Evolutionary conservation across 306 rosid genomes (phyloP), one percentile per base, ranked within the genome.

Genomic region (Cucurbita moschata): DNA sequence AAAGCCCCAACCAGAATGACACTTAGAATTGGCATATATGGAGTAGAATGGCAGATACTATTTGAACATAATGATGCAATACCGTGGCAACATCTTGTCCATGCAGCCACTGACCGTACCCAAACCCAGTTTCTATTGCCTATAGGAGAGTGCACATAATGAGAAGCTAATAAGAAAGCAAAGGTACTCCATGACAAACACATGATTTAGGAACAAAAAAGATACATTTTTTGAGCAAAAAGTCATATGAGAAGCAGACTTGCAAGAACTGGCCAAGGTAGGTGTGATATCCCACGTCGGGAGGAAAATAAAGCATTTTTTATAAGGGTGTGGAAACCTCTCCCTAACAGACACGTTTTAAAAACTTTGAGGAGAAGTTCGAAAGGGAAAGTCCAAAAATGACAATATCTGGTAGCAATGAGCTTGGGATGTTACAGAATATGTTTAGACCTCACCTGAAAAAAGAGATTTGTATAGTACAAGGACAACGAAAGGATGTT

Each of bases 61-160:
- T 51, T 23, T 30, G 44, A 62, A 75, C 23, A 42, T 19, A 59
- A 19, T 3, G 14, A 66, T 58, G 60, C 46, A 71, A 56, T 89
- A 89, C 99, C 96, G 5, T 91, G 85, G 96, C 99, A 71, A 92
- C 96, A n/a, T n/a, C n/a, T n/a, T n/a, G n/a, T n/a, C n/a, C n/a
- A n/a, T n/a, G n/a, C n/a, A 40, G 97, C 97, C 99, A 97, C n/a
- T n/a, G n/a, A n/a, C n/a, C n/a, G 73, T 95, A 86, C 84, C 99
- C 97, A 35, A 84, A 72, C 26, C 90, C 90, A 61, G 88, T 91
- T 84, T 95, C 97, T 79, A 89, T 95, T 57, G 97, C 99, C 99
- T 91, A 73, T 74, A 78, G 23, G 71, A 43, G 76, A 82, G 46
- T 54, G 49, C 81, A 76, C 50, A 40, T 59, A 66, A 57, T 71